These are phyloP conservation scores for Yamadazyma triangularis DNA, from an alignment of 1,139 yeast species.

Conservation along the genomic window DNA sequence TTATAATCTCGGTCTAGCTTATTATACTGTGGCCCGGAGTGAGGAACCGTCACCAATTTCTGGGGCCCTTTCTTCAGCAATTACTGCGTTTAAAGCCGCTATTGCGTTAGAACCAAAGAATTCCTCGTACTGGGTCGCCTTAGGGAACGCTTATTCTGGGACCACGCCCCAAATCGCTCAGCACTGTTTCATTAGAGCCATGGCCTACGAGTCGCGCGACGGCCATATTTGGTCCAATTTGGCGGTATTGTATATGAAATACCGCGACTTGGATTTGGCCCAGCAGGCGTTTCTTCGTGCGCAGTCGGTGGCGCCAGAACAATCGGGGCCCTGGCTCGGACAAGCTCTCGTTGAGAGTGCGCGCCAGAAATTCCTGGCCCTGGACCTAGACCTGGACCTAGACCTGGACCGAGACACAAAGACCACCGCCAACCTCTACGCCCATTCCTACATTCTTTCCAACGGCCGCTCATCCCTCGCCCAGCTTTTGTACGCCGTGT, in stretches of 20 bases:
- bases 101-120: constrained; percentile 68
- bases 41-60: too few species aligned
- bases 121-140: constrained; percentile 72
- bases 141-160: constrained; percentile 66
- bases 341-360: constrained; percentile 67
- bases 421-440: constrained; percentile 54
- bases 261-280: constrained; percentile 70
- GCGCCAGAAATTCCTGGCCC: too few species aligned
- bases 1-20: constrained; percentile 70
- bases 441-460: constrained; percentile 74
- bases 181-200: constrained; percentile 86
- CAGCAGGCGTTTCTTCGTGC: constrained; percentile 68
- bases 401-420: constrained; percentile 52
- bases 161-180: constrained; percentile 73
- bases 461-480: constrained; percentile 71
- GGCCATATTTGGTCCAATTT: constrained; percentile 75
- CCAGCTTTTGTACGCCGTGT: constrained; percentile 66
- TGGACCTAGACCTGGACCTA: too few species aligned
- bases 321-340: constrained; percentile 81
- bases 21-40: constrained; percentile 46
- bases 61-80: too few species aligned
- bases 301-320: constrained; percentile 78
- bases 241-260: constrained; percentile 69
- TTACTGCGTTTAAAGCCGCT: constrained; percentile 58
- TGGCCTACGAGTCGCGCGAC: constrained; percentile 64